Conservation (phyloP, 2,329 filamentous ascomycete genomes). For the Pyrenophora teres region DNA sequence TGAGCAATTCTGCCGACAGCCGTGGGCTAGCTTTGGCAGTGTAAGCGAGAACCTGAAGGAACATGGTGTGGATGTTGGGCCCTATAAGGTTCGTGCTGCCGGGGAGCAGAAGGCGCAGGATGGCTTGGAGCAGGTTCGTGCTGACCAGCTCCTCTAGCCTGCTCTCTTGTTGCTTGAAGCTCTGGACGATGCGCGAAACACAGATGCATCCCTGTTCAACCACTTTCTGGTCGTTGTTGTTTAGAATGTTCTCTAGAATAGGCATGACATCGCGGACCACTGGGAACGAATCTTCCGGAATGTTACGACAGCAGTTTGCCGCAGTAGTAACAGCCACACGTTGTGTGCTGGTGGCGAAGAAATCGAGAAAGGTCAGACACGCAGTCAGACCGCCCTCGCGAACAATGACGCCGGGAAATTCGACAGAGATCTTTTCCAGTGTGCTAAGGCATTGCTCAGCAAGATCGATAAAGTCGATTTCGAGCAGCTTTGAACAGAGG, state of each 20-base stretch:
- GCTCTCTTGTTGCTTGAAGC: conserved; percentile 84
- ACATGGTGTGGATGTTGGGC: conserved; percentile 93
- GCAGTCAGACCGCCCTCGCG: conserved; percentile 93
- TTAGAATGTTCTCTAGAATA: conserved; percentile 84
- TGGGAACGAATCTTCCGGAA: conserved; percentile 88
- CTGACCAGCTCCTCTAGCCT: conserved; percentile 94
- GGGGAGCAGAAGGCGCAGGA: conserved; percentile 85
- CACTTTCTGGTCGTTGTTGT: conserved; percentile 92
- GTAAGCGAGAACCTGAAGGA: conserved; percentile 87
- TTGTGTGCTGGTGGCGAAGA: conserved; percentile 96
- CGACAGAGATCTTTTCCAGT: conserved; percentile 93
- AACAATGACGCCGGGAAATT: conserved; percentile 94
- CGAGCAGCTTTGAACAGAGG: conserved; percentile 89
- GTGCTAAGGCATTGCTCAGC: conserved; percentile 97
- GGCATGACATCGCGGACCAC: conserved; percentile 97
- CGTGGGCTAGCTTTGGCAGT: conserved; percentile 86
- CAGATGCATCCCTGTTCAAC: conserved; percentile 96
- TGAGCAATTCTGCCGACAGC: conserved; percentile 87
- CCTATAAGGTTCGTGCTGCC: conserved; percentile 96
- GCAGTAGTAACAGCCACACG: conserved; percentile 95
- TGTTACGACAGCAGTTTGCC: conserved; percentile 97
- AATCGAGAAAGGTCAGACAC: conserved; percentile 95
- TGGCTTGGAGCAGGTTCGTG: conserved; percentile 79
- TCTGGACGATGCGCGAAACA: conserved; percentile 94
- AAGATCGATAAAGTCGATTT: conserved; percentile 96